Conservation (phyloP, 176 grass and related monocot genomes). For the Tillandsia fasciculata region DNA sequence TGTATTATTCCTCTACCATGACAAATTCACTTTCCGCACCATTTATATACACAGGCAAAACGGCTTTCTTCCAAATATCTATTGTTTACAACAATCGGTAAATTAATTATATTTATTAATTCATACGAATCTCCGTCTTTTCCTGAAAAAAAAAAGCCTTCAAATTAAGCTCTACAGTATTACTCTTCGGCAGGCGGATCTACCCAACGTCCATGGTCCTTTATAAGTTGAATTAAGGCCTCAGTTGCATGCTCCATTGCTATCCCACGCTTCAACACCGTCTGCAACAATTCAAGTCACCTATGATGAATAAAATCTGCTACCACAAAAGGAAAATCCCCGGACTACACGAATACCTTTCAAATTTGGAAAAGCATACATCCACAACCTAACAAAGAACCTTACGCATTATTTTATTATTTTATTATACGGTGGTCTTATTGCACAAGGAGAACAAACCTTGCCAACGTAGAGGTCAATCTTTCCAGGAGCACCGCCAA, state of each 20-base stretch:
- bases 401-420: background rate
- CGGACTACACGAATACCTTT: background rate
- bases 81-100: too few species aligned
- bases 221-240: slow-evolving; percentile 90
- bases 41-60: too few species aligned
- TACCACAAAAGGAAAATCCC: background rate
- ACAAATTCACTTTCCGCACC: too few species aligned
- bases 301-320: slow-evolving; percentile 6
- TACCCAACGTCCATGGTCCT: slow-evolving; percentile 79
- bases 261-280: slow-evolving; percentile 69
- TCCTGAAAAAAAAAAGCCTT: background rate
- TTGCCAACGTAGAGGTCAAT: slow-evolving; percentile 97
- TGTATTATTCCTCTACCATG: too few species aligned
- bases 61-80: too few species aligned
- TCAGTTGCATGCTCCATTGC: slow-evolving; percentile 91
- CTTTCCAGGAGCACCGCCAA: slow-evolving; percentile 87
- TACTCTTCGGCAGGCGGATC: slow-evolving; percentile 75
- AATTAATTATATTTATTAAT: too few species aligned
- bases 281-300: slow-evolving; percentile 25
- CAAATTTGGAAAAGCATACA: background rate
- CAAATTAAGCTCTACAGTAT: slow-evolving; percentile 4
- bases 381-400: background rate
- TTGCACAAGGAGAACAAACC: slow-evolving; percentile 32
- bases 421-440: background rate
- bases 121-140: background rate